Base-by-base conservation (phyloP, 176 grass and related monocot species). In the Eragrostis nindensis region DNA sequence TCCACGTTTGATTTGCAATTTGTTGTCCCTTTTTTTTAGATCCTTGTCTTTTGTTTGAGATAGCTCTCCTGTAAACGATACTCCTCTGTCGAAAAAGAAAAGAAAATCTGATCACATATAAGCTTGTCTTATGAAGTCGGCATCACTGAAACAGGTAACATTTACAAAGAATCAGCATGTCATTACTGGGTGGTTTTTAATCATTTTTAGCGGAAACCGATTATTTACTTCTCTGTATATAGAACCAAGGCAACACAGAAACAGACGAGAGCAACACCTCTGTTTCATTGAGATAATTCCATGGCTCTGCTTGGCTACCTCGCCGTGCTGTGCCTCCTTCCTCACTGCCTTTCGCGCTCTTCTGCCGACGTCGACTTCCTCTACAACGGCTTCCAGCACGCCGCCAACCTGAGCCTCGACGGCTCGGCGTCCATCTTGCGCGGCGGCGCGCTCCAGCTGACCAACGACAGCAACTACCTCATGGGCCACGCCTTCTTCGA, bases 401-500 rank as follows among this genome's bases (percentile, higher is more conserved):
- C 85, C 36, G 19, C 57, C n/a, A 72, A 83, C 45, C 42, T 87
- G 52, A 90, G 27, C 42, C 41, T 87, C 3, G 84, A 79, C 15
- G 88, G 74, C 49, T 65, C 68, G 13, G 84, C 88, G 9, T 64
- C 19, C 1, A 41, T 90, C 78, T 46, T 75, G 38, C 36, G 43
- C n/a, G 62, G 71, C 27, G 84, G 79, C 21, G 46, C 54, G 9
- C 66, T 91, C 13, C 83, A 80, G 75, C 88, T 91, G 48, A 91
- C 88, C 38, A 75, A 87, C 25, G 66, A 70, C 68, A 55, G 42
- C 40, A 47, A 56, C 0, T 22, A 17, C 6, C 12, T 64, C 15
- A 83, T 87, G 39, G 88, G 84, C 19, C 88, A 90, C 18, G 80
- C 84, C 18, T 86, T 87, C 73, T 87, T 70, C 68, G 66, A 62